Conservation (phyloP, 2,329 filamentous ascomycete genomes). For the Botrytis elliptica region DNA sequence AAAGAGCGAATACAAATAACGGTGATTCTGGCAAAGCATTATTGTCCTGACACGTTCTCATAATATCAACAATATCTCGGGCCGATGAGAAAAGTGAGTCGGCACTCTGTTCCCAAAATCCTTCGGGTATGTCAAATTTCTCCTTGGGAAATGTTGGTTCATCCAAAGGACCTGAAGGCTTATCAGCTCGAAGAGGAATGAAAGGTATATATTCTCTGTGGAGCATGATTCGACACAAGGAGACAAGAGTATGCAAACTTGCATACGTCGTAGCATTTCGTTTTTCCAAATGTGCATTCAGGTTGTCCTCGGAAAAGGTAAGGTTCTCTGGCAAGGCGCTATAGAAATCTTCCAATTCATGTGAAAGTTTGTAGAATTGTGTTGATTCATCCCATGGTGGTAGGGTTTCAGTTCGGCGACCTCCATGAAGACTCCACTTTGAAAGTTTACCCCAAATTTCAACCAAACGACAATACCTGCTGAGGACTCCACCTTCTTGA, state of each 20-base stretch:
- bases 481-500: constrained; percentile 41
- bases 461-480: constrained; percentile 56
- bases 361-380: constrained; percentile 53
- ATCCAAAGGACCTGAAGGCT: constrained; percentile 57
- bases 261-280: constrained; percentile 64
- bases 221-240: constrained; percentile 65
- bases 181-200: constrained; percentile 54
- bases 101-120: constrained; percentile 64
- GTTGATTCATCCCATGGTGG: constrained; percentile 61
- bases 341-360: constrained; percentile 54
- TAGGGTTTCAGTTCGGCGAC: constrained; percentile 49
- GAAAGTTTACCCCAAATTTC: constrained; percentile 60
- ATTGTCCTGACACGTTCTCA: constrained; percentile 59
- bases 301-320: constrained; percentile 59
- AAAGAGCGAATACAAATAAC: constrained; percentile 65
- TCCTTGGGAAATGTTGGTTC: constrained; percentile 53
- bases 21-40: constrained; percentile 64
- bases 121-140: constrained; percentile 46
- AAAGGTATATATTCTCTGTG: constrained; percentile 69
- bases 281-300: constrained; percentile 63
- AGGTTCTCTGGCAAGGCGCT: constrained; percentile 52
- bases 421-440: constrained; percentile 52
- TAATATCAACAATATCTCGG: constrained; percentile 62
- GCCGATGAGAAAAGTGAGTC: constrained; percentile 62
- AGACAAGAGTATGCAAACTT: constrained; percentile 64